phyloP scores from a whole-genome alignment of 2,329 filamentous ascomycete genomes.

The Bimuria novae-zelandiae region DNA sequence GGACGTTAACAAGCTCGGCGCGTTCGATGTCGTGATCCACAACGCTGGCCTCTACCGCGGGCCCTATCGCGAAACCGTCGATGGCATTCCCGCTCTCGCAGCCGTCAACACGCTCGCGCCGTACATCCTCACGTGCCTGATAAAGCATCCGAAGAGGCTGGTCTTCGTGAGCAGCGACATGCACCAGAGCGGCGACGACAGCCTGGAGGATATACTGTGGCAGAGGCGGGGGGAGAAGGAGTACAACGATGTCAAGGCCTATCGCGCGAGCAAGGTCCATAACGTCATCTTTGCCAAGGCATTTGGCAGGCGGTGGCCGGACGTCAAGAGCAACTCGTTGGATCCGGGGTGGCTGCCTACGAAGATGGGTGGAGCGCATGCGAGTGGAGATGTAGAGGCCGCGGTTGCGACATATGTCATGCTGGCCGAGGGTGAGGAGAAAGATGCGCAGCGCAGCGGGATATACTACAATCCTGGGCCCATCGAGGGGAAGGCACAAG shows the following conservation, averaged over 20 bases:
- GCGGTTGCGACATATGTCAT: conserved; percentile 56
- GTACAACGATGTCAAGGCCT: conserved; percentile 49
- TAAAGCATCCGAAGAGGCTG: conserved; percentile 55
- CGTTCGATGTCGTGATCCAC: conserved; percentile 62
- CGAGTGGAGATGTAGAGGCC: conserved; percentile 54
- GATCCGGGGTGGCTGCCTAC: conserved; percentile 62
- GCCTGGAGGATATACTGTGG: conserved; percentile 49
- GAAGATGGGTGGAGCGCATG: conserved; percentile 58
- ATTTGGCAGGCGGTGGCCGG: conserved; percentile 54
- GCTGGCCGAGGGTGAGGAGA: conserved; percentile 51
- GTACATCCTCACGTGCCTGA: conserved; percentile 59
- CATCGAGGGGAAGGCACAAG: conserved; percentile 28
- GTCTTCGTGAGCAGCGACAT: conserved; percentile 59
- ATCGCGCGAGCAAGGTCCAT: conserved; percentile 62
- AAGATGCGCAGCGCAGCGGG: conserved; percentile 36
- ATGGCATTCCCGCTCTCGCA: conserved; percentile 57
- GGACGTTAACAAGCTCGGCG: conserved; percentile 55
- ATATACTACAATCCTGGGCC: conserved; percentile 47
- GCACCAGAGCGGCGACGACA: conserved; percentile 55
- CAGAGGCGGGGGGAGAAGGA: conserved; percentile 38
- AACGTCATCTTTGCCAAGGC: conserved; percentile 61
- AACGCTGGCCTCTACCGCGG: conserved; percentile 60
- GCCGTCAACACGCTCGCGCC: conserved; percentile 63
- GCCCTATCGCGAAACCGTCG: conserved; percentile 49
- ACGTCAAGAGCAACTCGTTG: conserved; percentile 54